Evolutionary conservation across 768 basidiomycete species (phyloP).

Genomic region (Termitomyces sp.): DNA sequence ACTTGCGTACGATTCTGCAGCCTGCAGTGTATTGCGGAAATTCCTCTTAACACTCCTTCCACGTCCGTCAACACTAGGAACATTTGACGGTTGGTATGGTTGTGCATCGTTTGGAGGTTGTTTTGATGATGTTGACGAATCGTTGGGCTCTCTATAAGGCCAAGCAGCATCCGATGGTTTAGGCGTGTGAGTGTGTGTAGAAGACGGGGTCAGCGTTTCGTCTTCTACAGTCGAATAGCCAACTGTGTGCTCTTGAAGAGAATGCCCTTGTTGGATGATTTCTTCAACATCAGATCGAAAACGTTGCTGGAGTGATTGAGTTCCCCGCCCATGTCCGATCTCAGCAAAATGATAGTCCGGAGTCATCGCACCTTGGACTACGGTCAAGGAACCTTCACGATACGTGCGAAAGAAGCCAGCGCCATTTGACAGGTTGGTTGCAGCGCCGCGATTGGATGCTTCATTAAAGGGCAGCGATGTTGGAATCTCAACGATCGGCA

Average conservation of each 20-base stretch:
- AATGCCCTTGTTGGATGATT: slow-evolving; percentile 2
- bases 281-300: slow-evolving; percentile 5
- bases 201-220: not conserved
- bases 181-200: not conserved
- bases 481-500: slow-evolving; percentile 59
- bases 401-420: slow-evolving; percentile 57
- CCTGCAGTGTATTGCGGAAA: slow-evolving; percentile 60
- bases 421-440: slow-evolving; percentile 48
- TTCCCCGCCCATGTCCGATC: slow-evolving; percentile 67
- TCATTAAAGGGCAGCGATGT: slow-evolving; percentile 59
- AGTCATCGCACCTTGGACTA: slow-evolving; percentile 49
- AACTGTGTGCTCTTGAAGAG: slow-evolving; percentile 1
- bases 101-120: slow-evolving; percentile 32
- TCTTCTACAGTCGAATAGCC: not conserved
- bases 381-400: slow-evolving; percentile 36
- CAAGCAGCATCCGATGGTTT: slow-evolving; percentile 19
- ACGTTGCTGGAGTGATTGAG: slow-evolving; percentile 6
- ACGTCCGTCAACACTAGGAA: slow-evolving; percentile 33
- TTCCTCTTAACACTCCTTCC: slow-evolving; percentile 61
- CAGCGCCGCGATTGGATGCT: slow-evolving; percentile 48
- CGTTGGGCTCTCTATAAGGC: slow-evolving; percentile 39
- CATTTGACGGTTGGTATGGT: slow-evolving; percentile 20
- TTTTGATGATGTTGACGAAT: slow-evolving; percentile 24
- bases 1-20: slow-evolving; percentile 66
- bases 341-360: slow-evolving; percentile 74